A percentile compares a stretch with the other conserved stretches of the same genome.
Evolutionary conservation across 441 rosid species (phyloP).

Genomic region (Cnidoscolus chayamansa): DNA sequence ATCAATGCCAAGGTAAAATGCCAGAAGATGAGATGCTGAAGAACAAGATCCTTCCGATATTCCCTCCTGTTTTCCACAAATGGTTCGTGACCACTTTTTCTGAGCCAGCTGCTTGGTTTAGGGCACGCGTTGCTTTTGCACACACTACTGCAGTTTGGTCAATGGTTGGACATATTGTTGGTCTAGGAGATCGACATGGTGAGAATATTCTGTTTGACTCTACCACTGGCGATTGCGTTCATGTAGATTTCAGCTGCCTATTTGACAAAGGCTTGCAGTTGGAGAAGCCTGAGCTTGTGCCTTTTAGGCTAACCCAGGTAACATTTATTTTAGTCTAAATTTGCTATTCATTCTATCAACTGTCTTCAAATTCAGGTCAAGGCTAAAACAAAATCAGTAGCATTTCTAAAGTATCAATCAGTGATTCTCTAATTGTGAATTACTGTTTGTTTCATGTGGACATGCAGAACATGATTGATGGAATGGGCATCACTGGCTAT

Average conservation of each 20-base stretch:
- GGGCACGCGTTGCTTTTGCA: constrained; percentile 96
- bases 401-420: background rate
- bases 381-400: background rate
- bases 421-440: background rate
- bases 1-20: constrained; percentile 76
- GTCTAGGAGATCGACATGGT: constrained; percentile 97
- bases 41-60: constrained; percentile 91
- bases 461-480: constrained; percentile 94
- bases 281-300: constrained; percentile 99
- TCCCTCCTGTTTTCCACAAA: constrained; percentile 94
- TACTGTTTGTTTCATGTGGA: background rate
- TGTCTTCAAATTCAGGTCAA: constrained; percentile 4
- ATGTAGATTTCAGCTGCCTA: constrained; percentile 98
- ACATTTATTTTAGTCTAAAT: constrained; percentile 15
- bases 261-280: constrained; percentile 96
- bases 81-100: constrained; percentile 98
- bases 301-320: constrained; percentile 98
- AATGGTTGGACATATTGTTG: constrained; percentile 99
- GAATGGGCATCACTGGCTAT: constrained; percentile 97
- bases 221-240: constrained; percentile 97
- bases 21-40: constrained; percentile 94
- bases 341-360: background rate
- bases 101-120: constrained; percentile 99
- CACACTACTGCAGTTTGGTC: constrained; percentile 99
- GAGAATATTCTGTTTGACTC: constrained; percentile 99